Evolutionary conservation across 768 basidiomycete genomes (phyloP).

Genomic region (Hygrocybe coccinea): DNA sequence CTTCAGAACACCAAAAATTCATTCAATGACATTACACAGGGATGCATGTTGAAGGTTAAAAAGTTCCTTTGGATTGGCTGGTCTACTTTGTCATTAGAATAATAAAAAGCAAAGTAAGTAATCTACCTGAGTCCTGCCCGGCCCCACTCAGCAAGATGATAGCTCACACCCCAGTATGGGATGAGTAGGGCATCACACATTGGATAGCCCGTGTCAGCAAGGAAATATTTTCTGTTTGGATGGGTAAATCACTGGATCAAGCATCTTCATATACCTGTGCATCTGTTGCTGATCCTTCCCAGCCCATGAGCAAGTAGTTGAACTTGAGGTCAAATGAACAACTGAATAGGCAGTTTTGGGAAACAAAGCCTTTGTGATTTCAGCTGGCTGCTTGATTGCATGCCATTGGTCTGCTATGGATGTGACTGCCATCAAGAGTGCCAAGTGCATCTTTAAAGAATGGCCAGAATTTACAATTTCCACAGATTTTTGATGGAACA

Average conservation of each 20-base stretch:
- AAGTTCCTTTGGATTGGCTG: too few species aligned
- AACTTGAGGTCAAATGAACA: constrained; percentile 29
- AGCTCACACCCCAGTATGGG: too few species aligned
- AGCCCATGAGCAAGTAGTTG: constrained; percentile 24
- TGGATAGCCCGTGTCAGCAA: too few species aligned
- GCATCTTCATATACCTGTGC: constrained; percentile 22
- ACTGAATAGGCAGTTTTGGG: constrained; percentile 28
- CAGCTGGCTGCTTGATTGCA: background rate
- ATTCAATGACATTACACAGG: too few species aligned
- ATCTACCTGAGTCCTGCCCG: too few species aligned
- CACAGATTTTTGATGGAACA: constrained; percentile 8
- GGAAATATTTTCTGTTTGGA: constrained; percentile 29
- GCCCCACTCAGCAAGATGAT: too few species aligned
- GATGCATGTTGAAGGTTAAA: too few species aligned
- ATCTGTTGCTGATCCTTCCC: constrained; percentile 30
- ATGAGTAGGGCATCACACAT: too few species aligned
- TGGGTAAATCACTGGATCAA: constrained; percentile 16
- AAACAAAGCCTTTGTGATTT: constrained; percentile 16
- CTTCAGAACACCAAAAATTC: too few species aligned
- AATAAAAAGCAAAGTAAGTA: too few species aligned
- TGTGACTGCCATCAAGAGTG: constrained; percentile 20
- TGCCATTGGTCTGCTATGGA: constrained; percentile 10
- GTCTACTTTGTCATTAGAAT: too few species aligned
- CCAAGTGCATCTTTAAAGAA: constrained; percentile 24
- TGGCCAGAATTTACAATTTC: constrained; percentile 23